Evolutionary conservation across 306 rosid species (phyloP), one percentile per base, ranked within the genome.

Genomic region (Cucumis melo): DNA sequence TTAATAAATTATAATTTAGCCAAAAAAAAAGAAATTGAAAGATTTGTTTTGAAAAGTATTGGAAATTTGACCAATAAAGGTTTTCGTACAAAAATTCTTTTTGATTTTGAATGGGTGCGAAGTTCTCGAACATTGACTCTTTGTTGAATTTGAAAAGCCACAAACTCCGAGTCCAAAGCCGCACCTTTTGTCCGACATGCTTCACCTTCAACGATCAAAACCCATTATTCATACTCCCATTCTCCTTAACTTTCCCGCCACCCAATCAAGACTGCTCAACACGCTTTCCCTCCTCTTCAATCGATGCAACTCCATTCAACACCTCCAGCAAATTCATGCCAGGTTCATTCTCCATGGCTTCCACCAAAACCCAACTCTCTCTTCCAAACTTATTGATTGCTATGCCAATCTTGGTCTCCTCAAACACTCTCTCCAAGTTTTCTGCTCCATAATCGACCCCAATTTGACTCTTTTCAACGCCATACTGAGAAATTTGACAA

Each of bases 301-400:
- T 68, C 91, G 83, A 67, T 88, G 97, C 90, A 87, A 82, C 21
- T 78, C 87, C 34, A 89, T 85, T 24, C 84, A 79, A 39, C 87
- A 87, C 73, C 90, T 87, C 82, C 75, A 74, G 42, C 93, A 89
- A 78, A 76, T 90, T 84, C 97, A 84, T 71, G 87, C 89, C 24
- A 84, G 96, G 81, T 88, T 88, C 87, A 42, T 87, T 83, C 93
- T 90, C 42, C 86, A 88, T 46, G 96, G 96, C 73, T 86, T 83
- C 21, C 89, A 86, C 86, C 91, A 90, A 78, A 90, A 82, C 88
- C 80, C 91, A 48, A 32, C 79, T 21, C 84, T 89, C 81, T 85
- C 90, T 48, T 84, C 85, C 83, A 63, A 84, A 58, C 93, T 91
- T 76, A 80, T 91, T 5, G 88, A 80, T 61, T 80, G 60, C 78